Conservation (phyloP, 495 filamentous ascomycete species). For the Pyrenula aspistea region DNA sequence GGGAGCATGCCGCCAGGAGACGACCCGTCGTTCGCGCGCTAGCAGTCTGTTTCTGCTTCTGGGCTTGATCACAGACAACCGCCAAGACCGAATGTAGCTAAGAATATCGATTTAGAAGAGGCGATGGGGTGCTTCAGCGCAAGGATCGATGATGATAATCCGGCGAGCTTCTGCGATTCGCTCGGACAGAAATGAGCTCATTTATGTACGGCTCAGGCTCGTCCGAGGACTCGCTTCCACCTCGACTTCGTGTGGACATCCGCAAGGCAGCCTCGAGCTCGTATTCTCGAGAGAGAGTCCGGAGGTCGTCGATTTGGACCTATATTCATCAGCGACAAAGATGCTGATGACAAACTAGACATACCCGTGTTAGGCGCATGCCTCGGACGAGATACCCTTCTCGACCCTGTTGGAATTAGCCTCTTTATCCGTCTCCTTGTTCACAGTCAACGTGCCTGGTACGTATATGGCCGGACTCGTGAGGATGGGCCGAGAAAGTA, state of each 20-base stretch:
- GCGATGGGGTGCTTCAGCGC: not conserved
- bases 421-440: slow-evolving; percentile 1
- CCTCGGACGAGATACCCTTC: slow-evolving; percentile 43
- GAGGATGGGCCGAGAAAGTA: slow-evolving; percentile 39
- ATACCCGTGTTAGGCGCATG: slow-evolving; percentile 37
- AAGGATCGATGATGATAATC: not conserved
- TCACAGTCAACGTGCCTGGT: slow-evolving; percentile 22
- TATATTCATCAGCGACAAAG: too few species aligned
- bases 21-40: too few species aligned
- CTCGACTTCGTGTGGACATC: slow-evolving; percentile 24
- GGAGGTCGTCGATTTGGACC: slow-evolving; percentile 44
- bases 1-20: too few species aligned
- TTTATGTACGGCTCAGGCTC: slow-evolving; percentile 37
- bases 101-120: not conserved
- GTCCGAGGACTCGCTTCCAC: slow-evolving; percentile 7
- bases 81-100: not conserved
- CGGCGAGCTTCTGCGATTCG: not conserved
- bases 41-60: not conserved
- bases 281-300: slow-evolving; percentile 37
- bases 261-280: slow-evolving; percentile 37
- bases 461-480: slow-evolving; percentile 36
- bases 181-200: slow-evolving; percentile 25
- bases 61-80: not conserved
- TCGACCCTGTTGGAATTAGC: slow-evolving; percentile 23
- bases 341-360: too few species aligned